A percentile compares a stretch with the other conserved stretches of the same genome.
Evolutionary conservation across 1,284 basidiomycete species (phyloP).

Genomic region (Rhodotorula glutinis): DNA sequence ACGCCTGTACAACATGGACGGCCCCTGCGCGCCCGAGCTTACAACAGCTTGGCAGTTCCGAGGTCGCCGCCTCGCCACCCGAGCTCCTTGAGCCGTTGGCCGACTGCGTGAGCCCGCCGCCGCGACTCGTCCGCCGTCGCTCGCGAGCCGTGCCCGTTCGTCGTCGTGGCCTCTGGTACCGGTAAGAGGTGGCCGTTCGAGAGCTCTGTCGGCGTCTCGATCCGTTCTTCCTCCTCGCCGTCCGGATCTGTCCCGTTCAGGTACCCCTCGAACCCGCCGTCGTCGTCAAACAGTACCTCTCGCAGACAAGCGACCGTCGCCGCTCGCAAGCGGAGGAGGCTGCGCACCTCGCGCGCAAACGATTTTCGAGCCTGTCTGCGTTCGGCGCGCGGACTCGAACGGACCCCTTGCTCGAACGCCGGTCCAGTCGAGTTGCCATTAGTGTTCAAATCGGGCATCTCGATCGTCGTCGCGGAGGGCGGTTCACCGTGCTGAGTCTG

Average conservation of each 20-base stretch:
- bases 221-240: constrained; percentile 1
- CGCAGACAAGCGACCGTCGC: constrained; percentile 18
- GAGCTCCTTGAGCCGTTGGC: constrained; percentile 2
- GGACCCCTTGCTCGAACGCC: not conserved
- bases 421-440: not conserved
- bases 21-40: not conserved
- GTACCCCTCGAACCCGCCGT: not conserved
- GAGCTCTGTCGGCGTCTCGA: constrained; percentile 1
- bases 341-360: constrained; percentile 10
- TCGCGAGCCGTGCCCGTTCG: not conserved
- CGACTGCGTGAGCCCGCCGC: not conserved
- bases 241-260: not conserved
- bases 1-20: not conserved
- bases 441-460: not conserved
- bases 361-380: not conserved
- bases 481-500: not conserved
- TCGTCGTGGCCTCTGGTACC: too few species aligned
- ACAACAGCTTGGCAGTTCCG: not conserved
- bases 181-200: not conserved
- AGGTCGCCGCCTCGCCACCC: constrained; percentile 2
- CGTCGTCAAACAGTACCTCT: constrained; percentile 7
- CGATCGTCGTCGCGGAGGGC: not conserved
- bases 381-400: not conserved
- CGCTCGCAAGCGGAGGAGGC: constrained; percentile 10
- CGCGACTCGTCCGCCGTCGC: not conserved